Percentiles rank a stretch among this genome's conserved stretches.
Conservation (phyloP, 192 early-diverging fungal genomes). For the Backusella westeae region DNA sequence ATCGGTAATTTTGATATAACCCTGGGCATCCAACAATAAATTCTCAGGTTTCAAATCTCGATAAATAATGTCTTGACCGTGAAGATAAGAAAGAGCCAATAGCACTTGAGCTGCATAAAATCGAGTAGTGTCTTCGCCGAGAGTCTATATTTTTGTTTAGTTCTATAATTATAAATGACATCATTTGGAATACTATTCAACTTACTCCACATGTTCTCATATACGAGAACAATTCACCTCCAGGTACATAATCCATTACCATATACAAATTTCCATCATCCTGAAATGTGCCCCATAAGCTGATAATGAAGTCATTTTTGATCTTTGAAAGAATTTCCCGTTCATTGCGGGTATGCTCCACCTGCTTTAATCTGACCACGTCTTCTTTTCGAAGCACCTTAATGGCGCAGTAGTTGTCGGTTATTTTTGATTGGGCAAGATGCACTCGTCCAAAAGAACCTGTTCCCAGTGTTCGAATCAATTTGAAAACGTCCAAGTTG, state of each 20-base stretch:
- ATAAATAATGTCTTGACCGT: conserved; percentile 88
- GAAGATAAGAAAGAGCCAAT: conserved; percentile 88
- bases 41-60: conserved; percentile 81
- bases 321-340: conserved; percentile 80
- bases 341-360: conserved; percentile 97
- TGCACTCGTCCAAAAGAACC: conserved; percentile 96
- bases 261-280: conserved; percentile 85
- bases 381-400: conserved; percentile 91
- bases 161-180: too few relatives aligned
- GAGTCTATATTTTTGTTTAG: conserved; percentile 36
- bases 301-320: conserved; percentile 84
- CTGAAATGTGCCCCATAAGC: conserved; percentile 87
- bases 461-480: conserved; percentile 86
- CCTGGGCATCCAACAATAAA: conserved; percentile 82
- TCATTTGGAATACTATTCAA: not conserved
- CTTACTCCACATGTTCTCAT: conserved; percentile 76
- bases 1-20: conserved; percentile 92
- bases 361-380: conserved; percentile 89
- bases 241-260: conserved; percentile 91
- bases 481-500: conserved; percentile 67
- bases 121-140: conserved; percentile 44
- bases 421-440: conserved; percentile 74
- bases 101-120: conserved; percentile 92
- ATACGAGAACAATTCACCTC: conserved; percentile 83
- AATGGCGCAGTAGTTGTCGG: conserved; percentile 86